Conservation (phyloP, 306 rosid species). For the Myrica gale region DNA sequence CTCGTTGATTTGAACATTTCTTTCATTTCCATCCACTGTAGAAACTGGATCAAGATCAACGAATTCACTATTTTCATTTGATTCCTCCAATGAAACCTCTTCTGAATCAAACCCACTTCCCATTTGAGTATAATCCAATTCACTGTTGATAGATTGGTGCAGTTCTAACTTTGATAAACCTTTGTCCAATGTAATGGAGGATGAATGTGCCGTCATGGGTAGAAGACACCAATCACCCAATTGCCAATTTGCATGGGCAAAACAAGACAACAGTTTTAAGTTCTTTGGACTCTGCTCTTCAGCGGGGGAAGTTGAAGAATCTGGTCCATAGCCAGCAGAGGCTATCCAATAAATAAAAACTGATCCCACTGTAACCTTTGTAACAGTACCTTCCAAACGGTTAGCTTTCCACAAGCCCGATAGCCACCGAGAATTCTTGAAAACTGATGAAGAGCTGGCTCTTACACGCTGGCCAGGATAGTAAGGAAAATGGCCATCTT, state of each 20-base stretch:
- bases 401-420: constrained; percentile 97
- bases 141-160: constrained; percentile 48
- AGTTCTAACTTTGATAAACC: constrained; percentile 55
- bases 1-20: constrained; percentile 39
- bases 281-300: constrained; percentile 94
- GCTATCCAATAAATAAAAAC: constrained; percentile 96
- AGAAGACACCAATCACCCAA: constrained; percentile 98
- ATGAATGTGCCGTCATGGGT: constrained; percentile 39
- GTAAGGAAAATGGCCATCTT: constrained; percentile 89
- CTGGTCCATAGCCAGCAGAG: constrained; percentile 96
- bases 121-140: constrained; percentile 61
- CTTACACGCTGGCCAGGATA: constrained; percentile 98
- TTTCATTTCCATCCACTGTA: constrained; percentile 49
- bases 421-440: constrained; percentile 91
- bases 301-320: constrained; percentile 86
- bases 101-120: constrained; percentile 76
- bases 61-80: constrained; percentile 52
- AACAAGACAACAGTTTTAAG: constrained; percentile 81
- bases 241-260: constrained; percentile 94
- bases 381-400: constrained; percentile 90
- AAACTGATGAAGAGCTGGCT: constrained; percentile 88
- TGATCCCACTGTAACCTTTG: constrained; percentile 90
- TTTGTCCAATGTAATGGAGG: constrained; percentile 48
- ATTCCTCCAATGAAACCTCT: constrained; percentile 62
- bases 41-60: constrained; percentile 62